Percentiles rank a stretch among this genome's conserved stretches.
Evolutionary conservation across 352 stramenopile species (phyloP).

Genomic region (Pythium coloratum): DNA sequence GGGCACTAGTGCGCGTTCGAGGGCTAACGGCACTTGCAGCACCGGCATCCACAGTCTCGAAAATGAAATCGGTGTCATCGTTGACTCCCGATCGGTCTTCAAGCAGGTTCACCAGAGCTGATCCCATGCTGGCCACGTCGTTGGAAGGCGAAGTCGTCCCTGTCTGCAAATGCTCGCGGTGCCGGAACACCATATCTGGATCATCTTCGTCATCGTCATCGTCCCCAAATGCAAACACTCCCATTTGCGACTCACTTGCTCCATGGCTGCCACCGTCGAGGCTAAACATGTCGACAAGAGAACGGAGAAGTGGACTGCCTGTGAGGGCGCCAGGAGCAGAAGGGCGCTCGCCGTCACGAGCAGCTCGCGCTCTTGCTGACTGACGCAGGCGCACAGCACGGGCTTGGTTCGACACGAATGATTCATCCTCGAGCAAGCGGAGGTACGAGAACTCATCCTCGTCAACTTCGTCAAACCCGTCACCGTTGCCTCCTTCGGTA

Average conservation of each 20-base stretch:
- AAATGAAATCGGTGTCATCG: conserved; percentile 31
- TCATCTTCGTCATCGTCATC: conserved; percentile 38
- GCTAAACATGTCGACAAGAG: conserved; percentile 35
- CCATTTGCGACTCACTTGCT: conserved; percentile 7
- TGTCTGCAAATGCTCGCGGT: conserved; percentile 2
- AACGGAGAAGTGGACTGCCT: conserved; percentile 13
- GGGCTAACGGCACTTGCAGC: not conserved
- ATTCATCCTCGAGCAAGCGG: conserved; percentile 73
- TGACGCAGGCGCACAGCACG: conserved; percentile 11
- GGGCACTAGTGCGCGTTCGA: not conserved
- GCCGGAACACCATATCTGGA: conserved; percentile 30
- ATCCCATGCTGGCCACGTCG: conserved; percentile 10
- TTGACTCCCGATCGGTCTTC: conserved; percentile 13
- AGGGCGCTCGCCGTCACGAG: conserved; percentile 5
- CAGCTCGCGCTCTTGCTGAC: not conserved
- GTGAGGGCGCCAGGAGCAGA: not conserved
- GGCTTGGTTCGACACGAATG: conserved; percentile 19
- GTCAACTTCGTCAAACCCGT: conserved; percentile 78
- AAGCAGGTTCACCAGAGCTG: conserved; percentile 21
- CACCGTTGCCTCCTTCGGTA: conserved; percentile 48
- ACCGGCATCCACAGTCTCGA: conserved; percentile 25
- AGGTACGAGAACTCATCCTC: conserved; percentile 85
- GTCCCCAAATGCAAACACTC: conserved; percentile 31
- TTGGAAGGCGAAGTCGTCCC: not conserved
- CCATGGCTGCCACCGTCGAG: conserved; percentile 18